Evolutionary conservation across 2,329 filamentous ascomycete genomes (phyloP).

Genomic region (Penicillium sp.): DNA sequence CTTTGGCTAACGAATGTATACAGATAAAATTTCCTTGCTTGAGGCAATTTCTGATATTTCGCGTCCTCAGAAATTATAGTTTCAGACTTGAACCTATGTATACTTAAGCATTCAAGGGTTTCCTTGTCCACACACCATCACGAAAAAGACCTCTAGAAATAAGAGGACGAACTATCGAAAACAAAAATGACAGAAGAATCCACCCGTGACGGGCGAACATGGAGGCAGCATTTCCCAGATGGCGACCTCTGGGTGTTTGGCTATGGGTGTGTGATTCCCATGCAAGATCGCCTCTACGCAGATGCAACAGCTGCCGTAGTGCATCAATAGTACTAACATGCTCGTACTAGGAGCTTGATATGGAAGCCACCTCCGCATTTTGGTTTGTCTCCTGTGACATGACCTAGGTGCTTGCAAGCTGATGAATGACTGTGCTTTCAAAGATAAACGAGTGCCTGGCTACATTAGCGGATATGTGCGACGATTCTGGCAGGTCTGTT

Average conservation of each 20-base stretch:
- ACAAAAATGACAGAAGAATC: conserved; percentile 4
- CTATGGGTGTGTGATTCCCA: conserved; percentile 66
- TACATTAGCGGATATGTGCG: conserved; percentile 93
- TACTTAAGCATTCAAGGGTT: too few species aligned
- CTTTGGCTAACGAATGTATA: background rate
- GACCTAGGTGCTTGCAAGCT: background rate
- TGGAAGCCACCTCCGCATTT: conserved; percentile 98
- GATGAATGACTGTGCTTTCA: background rate
- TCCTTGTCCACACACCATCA: too few species aligned
- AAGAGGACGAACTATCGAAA: background rate
- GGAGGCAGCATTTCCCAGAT: conserved; percentile 40
- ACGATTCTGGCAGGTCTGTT: conserved; percentile 91
- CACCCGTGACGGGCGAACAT: conserved; percentile 28
- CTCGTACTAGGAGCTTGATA: conserved; percentile 70
- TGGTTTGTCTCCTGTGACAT: conserved; percentile 56
- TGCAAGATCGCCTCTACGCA: background rate
- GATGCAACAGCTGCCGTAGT: background rate
- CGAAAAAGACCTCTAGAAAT: background rate
- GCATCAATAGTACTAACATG: background rate
- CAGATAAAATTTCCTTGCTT: background rate
- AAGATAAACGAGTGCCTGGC: conserved; percentile 79
- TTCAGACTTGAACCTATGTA: background rate
- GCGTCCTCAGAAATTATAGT: background rate
- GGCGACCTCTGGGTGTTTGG: conserved; percentile 94
- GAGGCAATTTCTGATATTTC: background rate